Evolutionary conservation across 1,139 yeast genomes (phyloP), one percentile per base, ranked within the genome.

Genomic region (Scheffersomyces parashehatae): DNA sequence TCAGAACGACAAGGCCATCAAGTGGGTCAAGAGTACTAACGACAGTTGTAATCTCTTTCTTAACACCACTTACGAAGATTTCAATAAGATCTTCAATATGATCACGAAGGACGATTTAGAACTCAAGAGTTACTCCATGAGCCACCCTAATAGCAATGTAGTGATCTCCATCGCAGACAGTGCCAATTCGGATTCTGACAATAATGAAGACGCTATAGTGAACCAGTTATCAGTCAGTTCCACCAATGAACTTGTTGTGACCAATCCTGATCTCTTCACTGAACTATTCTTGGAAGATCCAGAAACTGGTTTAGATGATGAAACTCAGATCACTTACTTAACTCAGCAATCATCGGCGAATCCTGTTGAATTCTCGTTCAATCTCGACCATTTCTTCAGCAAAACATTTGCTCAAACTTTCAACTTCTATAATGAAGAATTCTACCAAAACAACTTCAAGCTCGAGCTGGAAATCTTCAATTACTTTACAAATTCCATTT

Each of bases 401-500:
- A 37, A 35, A 11, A 37, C 16, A 16, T 44, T 44, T 42, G 37
- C 39, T 9, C 32, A 43, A 11, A 38, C 41, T 4, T 30, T 42
- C 35, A 44, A 42, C 37, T 30, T 44, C 10, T 44, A 30, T 37
- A 42, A 34, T 37, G 34, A 34, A 15, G 45, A 44, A 34, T 44
- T 44, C 38, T 39, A 42, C 33, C 28, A 31, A 5, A 30, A 44
- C 35, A 44, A 44, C 39, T 39, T 15, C 40, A 39, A 43, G 9
- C 38, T 49, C 8, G 73, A 67, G 43, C 44, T 45, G 26, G 48
- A 48, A 15, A 49, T 65, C 14, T 51, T 65, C 35, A 52, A 54
- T 11, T 68, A 67, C 46, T 65, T 67, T 51, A 53, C 64, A 35
- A 58, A 60, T 11, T 45, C 49, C 9, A 67, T 68, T n/a, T 65